Base-by-base conservation (phyloP, 805 yeast species). In the Candida krabiensis region DNA sequence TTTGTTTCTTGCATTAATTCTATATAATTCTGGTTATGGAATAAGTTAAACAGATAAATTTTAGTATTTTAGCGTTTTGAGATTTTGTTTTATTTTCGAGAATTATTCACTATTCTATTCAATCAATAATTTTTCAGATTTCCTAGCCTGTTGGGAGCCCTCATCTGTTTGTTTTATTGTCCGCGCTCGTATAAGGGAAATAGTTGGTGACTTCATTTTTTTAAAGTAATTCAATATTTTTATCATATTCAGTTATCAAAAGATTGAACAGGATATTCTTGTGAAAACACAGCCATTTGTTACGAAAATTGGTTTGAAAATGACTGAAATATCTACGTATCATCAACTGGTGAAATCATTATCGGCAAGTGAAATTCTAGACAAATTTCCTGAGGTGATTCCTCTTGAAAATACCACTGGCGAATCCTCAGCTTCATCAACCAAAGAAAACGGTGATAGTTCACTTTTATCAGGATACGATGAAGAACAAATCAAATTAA, bases 401-500 rank as follows among this genome's bases (percentile, higher is more conserved):
- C 86, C 91, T 2, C 53, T 85, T 32, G 67, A 69, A 17, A 56
- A 70, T 23, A 77, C 84, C 27, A 72, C 83, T 7, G 88, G 87
- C 27, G 71, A 80, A 18, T 69, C 77, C 4, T 61, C 71, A 5
- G 28, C 71, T 56, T 49, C 66, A 50, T 14, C 56, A 49, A 28
- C 60, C 52, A 42, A 46, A 47, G 42, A 39, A 6, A 50, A 57
- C n/a, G 58, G 52, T 17, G 58, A 52, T 5, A 56, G 58, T 24
- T 68, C 67, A 13, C 66, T 86, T n/a, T 86, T 90, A 47, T 71
- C 69, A 4, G 97, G 96, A 5, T 93, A 90, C 50, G 96, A 93
- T 62, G 84, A 82, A 58, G 98, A 91, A 61, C 99, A 93, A 65
- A 88, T 93, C 62, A 78, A 80, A 56, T 71, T 93, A 44, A 93